Percentiles rank a stretch among this genome's conserved stretches.
Evolutionary conservation across 192 early-diverging fungal genomes (phyloP).

Genomic region (Coemansia sp.): DNA sequence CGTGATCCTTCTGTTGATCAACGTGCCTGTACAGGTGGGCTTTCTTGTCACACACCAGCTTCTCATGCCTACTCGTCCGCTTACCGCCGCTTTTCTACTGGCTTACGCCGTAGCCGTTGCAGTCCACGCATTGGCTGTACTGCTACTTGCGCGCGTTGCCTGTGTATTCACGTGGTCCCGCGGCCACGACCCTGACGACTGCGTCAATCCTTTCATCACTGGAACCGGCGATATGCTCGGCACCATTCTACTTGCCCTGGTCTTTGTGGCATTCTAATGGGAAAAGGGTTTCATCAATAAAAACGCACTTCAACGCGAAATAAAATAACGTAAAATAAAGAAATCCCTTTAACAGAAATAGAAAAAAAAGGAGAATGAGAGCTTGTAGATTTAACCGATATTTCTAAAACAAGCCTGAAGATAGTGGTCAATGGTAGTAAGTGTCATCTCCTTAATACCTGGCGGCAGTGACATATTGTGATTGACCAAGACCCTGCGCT

Average conservation of each 20-base stretch:
- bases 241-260: slow-evolving; percentile 59
- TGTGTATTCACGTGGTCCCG: slow-evolving; percentile 63
- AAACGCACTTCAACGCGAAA: too few species aligned
- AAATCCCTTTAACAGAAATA: too few species aligned
- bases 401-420: slow-evolving; percentile 2
- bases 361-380: too few species aligned
- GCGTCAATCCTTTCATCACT: slow-evolving; percentile 57
- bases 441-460: slow-evolving; percentile 13
- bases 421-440: slow-evolving; percentile 19
- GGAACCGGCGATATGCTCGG: slow-evolving; percentile 70
- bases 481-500: slow-evolving; percentile 12
- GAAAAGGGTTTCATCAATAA: too few species aligned
- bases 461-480: slow-evolving; percentile 6
- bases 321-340: too few species aligned
- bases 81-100: slow-evolving; percentile 48
- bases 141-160: slow-evolving; percentile 58
- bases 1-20: slow-evolving; percentile 62
- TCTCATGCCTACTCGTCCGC: slow-evolving; percentile 50
- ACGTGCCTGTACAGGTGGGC: slow-evolving; percentile 65
- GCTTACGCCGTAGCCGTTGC: slow-evolving; percentile 59
- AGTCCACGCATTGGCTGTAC: slow-evolving; percentile 56
- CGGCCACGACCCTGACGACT: slow-evolving; percentile 80
- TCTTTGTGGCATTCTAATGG: slow-evolving; percentile 13
- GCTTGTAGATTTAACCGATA: background rate
- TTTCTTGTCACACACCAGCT: slow-evolving; percentile 58